These are phyloP conservation scores for Knufia fluminis DNA, from an alignment of 2,329 filamentous ascomycete species.

Conservation along the genomic window DNA sequence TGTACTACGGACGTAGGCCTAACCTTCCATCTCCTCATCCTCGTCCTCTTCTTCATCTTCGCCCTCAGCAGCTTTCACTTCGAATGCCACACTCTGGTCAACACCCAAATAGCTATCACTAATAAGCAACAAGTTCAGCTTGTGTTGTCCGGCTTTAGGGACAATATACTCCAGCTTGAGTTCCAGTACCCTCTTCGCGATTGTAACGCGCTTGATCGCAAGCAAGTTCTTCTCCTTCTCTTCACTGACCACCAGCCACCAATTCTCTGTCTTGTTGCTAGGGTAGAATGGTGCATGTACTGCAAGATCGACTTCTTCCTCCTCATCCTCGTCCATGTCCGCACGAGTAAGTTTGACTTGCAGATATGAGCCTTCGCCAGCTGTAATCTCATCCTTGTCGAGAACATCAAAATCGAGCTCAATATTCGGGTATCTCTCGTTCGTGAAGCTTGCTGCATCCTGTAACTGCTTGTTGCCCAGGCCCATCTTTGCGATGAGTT, in stretches of 20 bases:
- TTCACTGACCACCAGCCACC: slow-evolving; percentile 95
- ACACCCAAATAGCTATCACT: slow-evolving; percentile 95
- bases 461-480: slow-evolving; percentile 73
- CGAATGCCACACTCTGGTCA: slow-evolving; percentile 88
- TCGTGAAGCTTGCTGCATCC: slow-evolving; percentile 90
- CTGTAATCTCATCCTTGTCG: slow-evolving; percentile 68
- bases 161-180: slow-evolving; percentile 81
- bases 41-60: slow-evolving; percentile 89
- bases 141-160: slow-evolving; percentile 73
- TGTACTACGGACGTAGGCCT: not conserved
- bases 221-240: slow-evolving; percentile 79
- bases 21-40: slow-evolving; percentile 45
- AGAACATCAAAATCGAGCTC: slow-evolving; percentile 82
- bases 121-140: slow-evolving; percentile 88
- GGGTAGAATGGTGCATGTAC: slow-evolving; percentile 97
- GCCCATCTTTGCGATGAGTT: slow-evolving; percentile 66
- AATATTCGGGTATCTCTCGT: slow-evolving; percentile 90
- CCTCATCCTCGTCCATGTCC: slow-evolving; percentile 61
- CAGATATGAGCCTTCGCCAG: slow-evolving; percentile 72
- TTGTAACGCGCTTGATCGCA: slow-evolving; percentile 88
- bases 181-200: slow-evolving; percentile 62
- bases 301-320: slow-evolving; percentile 61
- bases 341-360: slow-evolving; percentile 79
- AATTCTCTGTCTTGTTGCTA: slow-evolving; percentile 85
- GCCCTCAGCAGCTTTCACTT: slow-evolving; percentile 74